phyloP scores from a whole-genome alignment of 1,284 basidiomycete genomes.

The Athelia sp. region DNA sequence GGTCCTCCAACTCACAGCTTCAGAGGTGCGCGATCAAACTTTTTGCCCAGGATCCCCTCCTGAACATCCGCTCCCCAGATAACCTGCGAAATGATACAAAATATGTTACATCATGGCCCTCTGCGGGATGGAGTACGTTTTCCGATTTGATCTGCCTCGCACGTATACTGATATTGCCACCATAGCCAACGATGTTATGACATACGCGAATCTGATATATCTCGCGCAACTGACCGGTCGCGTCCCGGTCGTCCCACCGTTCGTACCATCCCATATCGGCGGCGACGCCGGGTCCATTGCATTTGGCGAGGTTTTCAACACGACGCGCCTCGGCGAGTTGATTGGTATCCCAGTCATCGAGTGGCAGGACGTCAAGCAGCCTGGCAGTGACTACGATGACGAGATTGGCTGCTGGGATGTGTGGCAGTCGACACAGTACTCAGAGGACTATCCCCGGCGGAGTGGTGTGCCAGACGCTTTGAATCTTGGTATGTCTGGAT shows the following conservation, averaged over 20 bases:
- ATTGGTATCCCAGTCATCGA: conserved; percentile 43
- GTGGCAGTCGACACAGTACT: conserved; percentile 48
- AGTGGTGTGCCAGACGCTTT: conserved; percentile 40
- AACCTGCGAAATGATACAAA: conserved; percentile 52
- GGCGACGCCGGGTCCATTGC: conserved; percentile 34
- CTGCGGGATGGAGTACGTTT: conserved; percentile 64
- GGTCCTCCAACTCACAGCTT: conserved; percentile 43
- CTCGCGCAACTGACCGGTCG: conserved; percentile 59
- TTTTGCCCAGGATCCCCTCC: neutral
- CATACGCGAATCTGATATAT: conserved; percentile 65
- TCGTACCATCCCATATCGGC: conserved; percentile 63
- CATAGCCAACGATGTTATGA: conserved; percentile 66
- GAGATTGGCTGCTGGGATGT: conserved; percentile 69
- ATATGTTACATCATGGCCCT: conserved; percentile 66
- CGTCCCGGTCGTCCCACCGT: conserved; percentile 58
- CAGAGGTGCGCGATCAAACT: conserved; percentile 34
- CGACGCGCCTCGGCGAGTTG: conserved; percentile 37
- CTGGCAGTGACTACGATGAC: conserved; percentile 36
- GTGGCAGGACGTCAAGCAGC: conserved; percentile 50
- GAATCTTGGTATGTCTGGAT: conserved; percentile 41
- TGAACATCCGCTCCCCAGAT: conserved; percentile 24
- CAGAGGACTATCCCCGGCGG: conserved; percentile 38
- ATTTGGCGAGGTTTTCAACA: conserved; percentile 50
- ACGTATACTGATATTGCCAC: conserved; percentile 7
- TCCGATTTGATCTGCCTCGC: neutral